Evolutionary conservation across 2,329 filamentous ascomycete genomes (phyloP), one percentile per base, ranked within the genome.

Genomic region (Aplosporella prunicola): DNA sequence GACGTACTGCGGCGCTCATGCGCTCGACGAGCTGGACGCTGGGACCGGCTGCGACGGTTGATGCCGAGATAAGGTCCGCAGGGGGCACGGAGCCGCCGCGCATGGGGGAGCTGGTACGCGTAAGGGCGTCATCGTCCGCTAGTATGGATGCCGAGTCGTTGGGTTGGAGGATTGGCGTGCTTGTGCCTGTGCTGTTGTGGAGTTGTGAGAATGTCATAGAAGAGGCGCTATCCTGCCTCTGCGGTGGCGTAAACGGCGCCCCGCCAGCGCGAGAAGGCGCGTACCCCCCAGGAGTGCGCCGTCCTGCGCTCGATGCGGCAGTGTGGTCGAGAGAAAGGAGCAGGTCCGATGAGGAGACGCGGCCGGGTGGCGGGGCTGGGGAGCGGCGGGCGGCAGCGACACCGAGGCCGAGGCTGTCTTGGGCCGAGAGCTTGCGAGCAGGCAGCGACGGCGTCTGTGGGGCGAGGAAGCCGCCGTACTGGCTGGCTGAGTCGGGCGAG

Each of bases 21-120:
- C 89, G 77, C 62, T 96, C 91, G 11, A 98, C 88, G 1, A 98
- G 74, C 61, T 96, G 89, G 1, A 98, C 89, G 0, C 82, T 89
- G 0, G 91, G 91, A 0, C 91, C 91, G 0, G 89, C 88, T 0
- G 80, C 89, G 7, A 86, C 82, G 0, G 89, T 95, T 1, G 87
- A 93, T 5, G 85, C 83, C 2, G 85, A 93, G 20, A 91, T 74
- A 66, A 93, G 82, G 51, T 94, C 88, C 48, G 58, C 57, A n/a
- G n/a, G n/a, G n/a, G n/a, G n/a, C n/a, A n/a, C n/a, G n/a, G n/a
- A n/a, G 42, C 61, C 73, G 5, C 81, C 76, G 41, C 80, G 78
- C 25, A 77, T 76, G 1, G 79, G 79, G 3, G 77, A 81, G 1
- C 70, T 71, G 2, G 68, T 64, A 11, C 63, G 68, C 32, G 75